A percentile compares a stretch with the other conserved stretches of the same genome.
These are phyloP conservation scores for Tetradesmus obliquus DNA, from an alignment of 139 green algal species.

Conservation along the genomic window DNA sequence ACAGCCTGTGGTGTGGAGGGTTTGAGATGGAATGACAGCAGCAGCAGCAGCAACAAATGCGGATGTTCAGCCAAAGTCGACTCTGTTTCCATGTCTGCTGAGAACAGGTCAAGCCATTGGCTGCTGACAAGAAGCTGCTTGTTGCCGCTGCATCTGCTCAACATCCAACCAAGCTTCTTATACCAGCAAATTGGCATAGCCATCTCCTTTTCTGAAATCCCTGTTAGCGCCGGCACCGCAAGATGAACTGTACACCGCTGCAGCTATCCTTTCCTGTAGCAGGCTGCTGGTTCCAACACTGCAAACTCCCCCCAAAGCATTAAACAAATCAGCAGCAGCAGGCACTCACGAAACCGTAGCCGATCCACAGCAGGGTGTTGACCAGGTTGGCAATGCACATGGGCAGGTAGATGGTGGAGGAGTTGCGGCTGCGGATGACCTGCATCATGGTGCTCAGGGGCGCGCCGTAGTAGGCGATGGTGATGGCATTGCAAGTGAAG, in stretches of 20 bases:
- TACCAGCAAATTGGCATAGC: too few relatives aligned
- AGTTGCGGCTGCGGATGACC: constrained; percentile 71
- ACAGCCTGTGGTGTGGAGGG: constrained; percentile 46
- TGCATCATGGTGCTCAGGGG: constrained; percentile 67
- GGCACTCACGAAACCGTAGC: constrained; percentile 26
- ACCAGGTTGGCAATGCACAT: constrained; percentile 64
- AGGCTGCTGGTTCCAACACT: not conserved
- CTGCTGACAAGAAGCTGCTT: not conserved
- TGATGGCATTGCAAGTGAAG: constrained; percentile 63
- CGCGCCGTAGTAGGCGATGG: constrained; percentile 74
- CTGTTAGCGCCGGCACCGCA: too few relatives aligned
- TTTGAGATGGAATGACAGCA: not conserved
- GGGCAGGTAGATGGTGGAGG: constrained; percentile 66
- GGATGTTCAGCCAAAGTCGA: not conserved
- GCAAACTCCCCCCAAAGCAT: not conserved
- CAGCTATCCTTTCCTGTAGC: not conserved
- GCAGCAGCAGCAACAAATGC: not conserved
- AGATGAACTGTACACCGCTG: not conserved
- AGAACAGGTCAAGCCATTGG: not conserved
- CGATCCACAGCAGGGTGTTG: constrained; percentile 66
- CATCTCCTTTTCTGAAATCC: too few relatives aligned
- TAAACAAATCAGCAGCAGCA: too few relatives aligned
- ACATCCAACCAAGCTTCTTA: too few relatives aligned
- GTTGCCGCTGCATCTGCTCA: not conserved
- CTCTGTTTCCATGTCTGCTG: not conserved